These are phyloP conservation scores for Russula emetica DNA, from an alignment of 768 basidiomycete species.

Conservation along the genomic window DNA sequence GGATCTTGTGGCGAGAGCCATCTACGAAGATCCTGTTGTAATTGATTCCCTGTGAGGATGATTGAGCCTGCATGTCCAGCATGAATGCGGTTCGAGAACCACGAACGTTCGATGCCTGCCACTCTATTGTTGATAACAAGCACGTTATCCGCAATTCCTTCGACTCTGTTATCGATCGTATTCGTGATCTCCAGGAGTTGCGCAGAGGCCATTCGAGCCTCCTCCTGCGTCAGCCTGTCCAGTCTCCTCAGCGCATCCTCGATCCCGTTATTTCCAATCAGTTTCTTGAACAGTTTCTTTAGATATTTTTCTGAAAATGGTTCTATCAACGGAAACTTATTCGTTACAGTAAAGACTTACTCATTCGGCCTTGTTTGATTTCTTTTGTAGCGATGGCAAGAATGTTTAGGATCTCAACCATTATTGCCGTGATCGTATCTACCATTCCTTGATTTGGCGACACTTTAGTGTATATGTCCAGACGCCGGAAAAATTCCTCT, in stretches of 20 bases:
- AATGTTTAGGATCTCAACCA: not conserved
- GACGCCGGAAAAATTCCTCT: not conserved
- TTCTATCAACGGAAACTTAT: not conserved
- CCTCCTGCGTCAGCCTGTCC: not conserved
- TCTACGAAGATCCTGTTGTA: not conserved
- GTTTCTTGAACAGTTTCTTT: not conserved
- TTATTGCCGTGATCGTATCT: not conserved
- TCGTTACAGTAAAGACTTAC: not conserved
- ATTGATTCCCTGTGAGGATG: not conserved
- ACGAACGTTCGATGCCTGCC: not conserved
- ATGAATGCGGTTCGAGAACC: no score
- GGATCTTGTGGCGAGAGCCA: slow-evolving; percentile 17
- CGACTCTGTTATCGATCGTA: not conserved
- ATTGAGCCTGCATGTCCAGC: not conserved
- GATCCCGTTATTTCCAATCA: not conserved
- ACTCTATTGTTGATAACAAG: not conserved
- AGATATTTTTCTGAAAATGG: not conserved
- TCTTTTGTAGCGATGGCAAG: not conserved
- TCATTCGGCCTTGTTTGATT: not conserved
- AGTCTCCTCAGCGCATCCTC: not conserved
- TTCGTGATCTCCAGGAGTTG: not conserved
- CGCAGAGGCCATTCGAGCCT: not conserved
- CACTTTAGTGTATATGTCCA: not conserved
- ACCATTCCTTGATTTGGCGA: not conserved
- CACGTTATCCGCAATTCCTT: not conserved